These are phyloP conservation scores for Blastocystis sp. DNA, from an alignment of 352 stramenopile species.

Conservation along the genomic window DNA sequence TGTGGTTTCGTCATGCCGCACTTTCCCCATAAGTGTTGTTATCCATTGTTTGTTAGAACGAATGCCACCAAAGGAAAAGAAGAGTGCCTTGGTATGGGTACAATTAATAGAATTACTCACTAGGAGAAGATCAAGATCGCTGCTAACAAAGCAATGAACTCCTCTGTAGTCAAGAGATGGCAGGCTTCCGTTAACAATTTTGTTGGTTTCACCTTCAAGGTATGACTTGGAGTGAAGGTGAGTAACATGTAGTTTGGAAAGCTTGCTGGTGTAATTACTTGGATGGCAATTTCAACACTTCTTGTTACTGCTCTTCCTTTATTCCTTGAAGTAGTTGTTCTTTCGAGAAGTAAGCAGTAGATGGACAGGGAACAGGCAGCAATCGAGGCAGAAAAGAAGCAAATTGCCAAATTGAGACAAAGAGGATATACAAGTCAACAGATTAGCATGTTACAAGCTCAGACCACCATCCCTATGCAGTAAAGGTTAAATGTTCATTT, in stretches of 20 bases:
- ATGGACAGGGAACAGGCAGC: slow-evolving; percentile 30
- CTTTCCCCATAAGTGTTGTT: too few relatives aligned
- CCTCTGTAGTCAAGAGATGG: slow-evolving; percentile 15
- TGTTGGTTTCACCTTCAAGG: slow-evolving; percentile 9
- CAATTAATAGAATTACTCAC: background rate
- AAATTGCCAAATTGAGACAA: slow-evolving; percentile 21
- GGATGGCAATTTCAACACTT: background rate
- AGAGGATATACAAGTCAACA: slow-evolving; percentile 22
- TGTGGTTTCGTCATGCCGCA: too few relatives aligned
- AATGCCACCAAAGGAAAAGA: too few relatives aligned
- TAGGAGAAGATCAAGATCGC: slow-evolving; percentile 59
- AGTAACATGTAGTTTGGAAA: slow-evolving; percentile 20
- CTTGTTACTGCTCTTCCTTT: slow-evolving; percentile 13
- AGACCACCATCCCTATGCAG: slow-evolving; percentile 9
- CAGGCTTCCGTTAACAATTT: slow-evolving; percentile 20
- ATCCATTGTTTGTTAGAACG: too few relatives aligned
- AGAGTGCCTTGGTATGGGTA: background rate
- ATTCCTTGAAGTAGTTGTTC: background rate
- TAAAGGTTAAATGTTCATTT: slow-evolving; percentile 34
- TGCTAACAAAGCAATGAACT: slow-evolving; percentile 44
- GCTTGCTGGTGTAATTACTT: background rate
- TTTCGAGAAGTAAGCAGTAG: background rate
- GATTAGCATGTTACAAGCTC: slow-evolving; percentile 7
- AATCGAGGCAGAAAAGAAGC: slow-evolving; percentile 15
- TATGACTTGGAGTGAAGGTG: background rate